Evolutionary conservation across 768 basidiomycete genomes (phyloP), one percentile per base, ranked within the genome.

Genomic region (Amanita molliuscula): DNA sequence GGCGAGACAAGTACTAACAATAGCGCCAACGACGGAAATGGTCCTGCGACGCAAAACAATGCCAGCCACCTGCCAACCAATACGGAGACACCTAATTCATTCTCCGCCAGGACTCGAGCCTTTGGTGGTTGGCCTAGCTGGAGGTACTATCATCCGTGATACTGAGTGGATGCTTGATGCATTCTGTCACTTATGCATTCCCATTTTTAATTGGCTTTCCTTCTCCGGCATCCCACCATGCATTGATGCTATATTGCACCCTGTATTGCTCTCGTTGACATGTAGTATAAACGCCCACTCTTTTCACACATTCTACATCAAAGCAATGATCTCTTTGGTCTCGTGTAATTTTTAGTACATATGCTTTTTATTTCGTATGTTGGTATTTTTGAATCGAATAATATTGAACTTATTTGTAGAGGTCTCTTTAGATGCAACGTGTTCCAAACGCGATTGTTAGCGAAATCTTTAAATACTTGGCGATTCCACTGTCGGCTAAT

Each of bases 111-210:
- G 35, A n/a, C 21, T 9, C 33, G 47, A 25, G 13, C 21, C 7
- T 28, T 38, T 29, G 33, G 10, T 15, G 47, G 36, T 26, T 48
- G 47, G 47, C 8, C 47, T 28, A 26, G n/a, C 16, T 37, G 47
- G 47, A 25, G 47, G 28, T 48, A 38, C 47, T 41, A 48, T 18
- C 47, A 48, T 25, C 37, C 35, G 36, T 48, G 47, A 48, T 48
- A 26, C 11, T 34, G 3, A 25, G 11, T 3, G 3, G 10, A 29
- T 45, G 33, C 31, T 44, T 44, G 31, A 44, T 31, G 31, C 16
- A 21, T 42, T 25, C 41, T 4, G n/a, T 13, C 6, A 13, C 36
- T 37, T 8, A 37, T 16, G 36, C 36, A 9, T 1, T 18, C n/a
- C n/a, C 6, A 8, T 38, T 38, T 18, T 4, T n/a, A 38, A 6